Base-by-base conservation (phyloP, 306 rosid species). In the Boehmeria nivea region DNA sequence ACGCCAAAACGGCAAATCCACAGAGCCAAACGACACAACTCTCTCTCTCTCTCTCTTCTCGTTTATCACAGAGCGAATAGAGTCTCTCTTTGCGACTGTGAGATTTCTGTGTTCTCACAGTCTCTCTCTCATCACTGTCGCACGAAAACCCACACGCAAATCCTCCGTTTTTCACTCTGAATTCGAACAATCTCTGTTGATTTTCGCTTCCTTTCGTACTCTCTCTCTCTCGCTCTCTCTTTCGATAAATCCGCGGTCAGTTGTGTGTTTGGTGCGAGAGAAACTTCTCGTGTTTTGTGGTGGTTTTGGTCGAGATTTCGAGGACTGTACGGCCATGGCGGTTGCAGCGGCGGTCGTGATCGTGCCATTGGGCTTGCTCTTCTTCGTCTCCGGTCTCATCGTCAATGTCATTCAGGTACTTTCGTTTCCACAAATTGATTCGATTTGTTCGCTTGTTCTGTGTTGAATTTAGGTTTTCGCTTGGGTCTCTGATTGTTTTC, bases 351-450 rank as follows among this genome's bases (percentile, higher is more conserved):
- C 87, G 26, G 84, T 77, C 72, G 86, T 78, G 28, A 69, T 91
- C 61, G 77, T 91, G n/a, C 96, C 96, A 44, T 39, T 91, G 69
- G 95, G 96, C 27, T 28, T 91, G 18, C 81, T 91, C 74, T 91
- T 91, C 89, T 75, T 91, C 65, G 50, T 78, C 26, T 91, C 98
- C 0, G 98, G 98, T 34, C 95, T 91, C 68, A 52, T 78, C 24
- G 78, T 84, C 61, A 91, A 91, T 77, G 68, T 87, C 81, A 46
- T 84, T 61, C 98, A 91, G 96, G 98, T 81, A 18, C 1, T 26
- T 3, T 20, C 11, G 23, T 44, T 43, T 43, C 18, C 11, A 4
- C 9, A 19, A 27, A 6, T 9, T 11, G 18, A 20, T 57, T 42
- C 36, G 31, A 2, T 28, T 60, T 47, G 16, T 11, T 40, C 10